Evolutionary conservation across 2,329 filamentous ascomycete genomes (phyloP).

Genomic region (Botrytis fragariae): DNA sequence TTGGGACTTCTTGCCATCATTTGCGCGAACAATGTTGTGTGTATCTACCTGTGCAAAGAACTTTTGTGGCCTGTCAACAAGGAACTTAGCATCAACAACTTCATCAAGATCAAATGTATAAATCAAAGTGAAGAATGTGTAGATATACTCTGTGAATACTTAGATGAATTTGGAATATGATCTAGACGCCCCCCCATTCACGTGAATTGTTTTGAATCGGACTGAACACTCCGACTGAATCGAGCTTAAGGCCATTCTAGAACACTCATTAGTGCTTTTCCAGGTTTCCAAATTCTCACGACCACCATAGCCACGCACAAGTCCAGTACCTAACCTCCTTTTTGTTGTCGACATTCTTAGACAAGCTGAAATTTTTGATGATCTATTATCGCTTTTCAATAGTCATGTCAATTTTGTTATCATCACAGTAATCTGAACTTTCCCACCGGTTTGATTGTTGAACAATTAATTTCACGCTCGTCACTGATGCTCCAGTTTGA

Average conservation of each 20-base stretch:
- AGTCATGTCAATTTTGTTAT: neutral
- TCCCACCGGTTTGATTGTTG: neutral
- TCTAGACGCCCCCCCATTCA: neutral
- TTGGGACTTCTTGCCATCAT: neutral
- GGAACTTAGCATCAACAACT: neutral
- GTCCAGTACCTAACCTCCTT: neutral
- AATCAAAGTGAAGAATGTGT: neutral
- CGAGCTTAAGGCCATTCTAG: neutral
- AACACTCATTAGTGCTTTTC: constrained; percentile 1
- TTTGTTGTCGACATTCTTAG: neutral
- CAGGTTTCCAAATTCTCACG: neutral
- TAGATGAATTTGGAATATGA: neutral
- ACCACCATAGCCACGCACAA: neutral
- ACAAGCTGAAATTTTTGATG: neutral
- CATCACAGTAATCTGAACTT: neutral
- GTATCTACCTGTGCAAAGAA: neutral
- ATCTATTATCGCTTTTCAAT: neutral
- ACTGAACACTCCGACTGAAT: neutral
- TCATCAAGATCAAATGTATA: neutral
- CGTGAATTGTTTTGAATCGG: neutral
- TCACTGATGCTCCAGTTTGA: neutral
- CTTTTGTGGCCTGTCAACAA: neutral
- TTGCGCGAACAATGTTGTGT: neutral
- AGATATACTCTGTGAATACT: neutral
- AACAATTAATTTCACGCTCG: neutral